Evolutionary conservation across 2,329 filamentous ascomycete genomes (phyloP).

Genomic region (Nothomitra cinnamomea): DNA sequence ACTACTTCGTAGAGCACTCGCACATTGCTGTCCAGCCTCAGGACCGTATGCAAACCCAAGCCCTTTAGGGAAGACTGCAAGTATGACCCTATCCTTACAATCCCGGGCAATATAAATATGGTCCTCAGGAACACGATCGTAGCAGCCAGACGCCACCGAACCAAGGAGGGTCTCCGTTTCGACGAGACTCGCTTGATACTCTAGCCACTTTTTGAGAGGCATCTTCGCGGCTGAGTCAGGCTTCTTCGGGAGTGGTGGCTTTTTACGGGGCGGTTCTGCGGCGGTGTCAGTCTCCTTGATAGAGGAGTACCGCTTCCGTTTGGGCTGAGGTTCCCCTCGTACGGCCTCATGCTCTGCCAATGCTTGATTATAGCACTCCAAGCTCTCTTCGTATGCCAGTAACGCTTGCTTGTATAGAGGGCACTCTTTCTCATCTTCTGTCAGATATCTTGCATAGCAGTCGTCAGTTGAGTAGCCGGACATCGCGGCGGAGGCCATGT

Average conservation of each 20-base stretch:
- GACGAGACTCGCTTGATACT: too few relatives aligned
- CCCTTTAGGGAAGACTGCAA: neutral
- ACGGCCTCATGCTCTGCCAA: neutral
- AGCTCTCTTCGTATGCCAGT: neutral
- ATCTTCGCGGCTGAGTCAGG: neutral
- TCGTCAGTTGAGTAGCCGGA: neutral
- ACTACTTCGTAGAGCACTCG: neutral
- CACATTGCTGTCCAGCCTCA: neutral
- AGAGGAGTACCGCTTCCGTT: neutral
- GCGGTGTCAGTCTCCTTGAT: neutral
- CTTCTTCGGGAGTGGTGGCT: neutral
- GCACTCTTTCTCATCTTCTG: neutral
- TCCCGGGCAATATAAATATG: too few relatives aligned
- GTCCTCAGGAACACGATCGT: too few relatives aligned
- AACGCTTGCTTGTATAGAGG: neutral
- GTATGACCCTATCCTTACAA: too few relatives aligned
- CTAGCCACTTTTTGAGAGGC: too few relatives aligned
- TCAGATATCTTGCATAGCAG: neutral
- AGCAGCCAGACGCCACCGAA: too few relatives aligned
- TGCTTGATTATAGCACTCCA: neutral
- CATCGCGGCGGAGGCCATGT: neutral
- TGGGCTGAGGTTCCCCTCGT: neutral
- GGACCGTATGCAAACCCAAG: neutral
- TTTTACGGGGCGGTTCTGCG: neutral
- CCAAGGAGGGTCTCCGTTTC: too few relatives aligned